Conservation (phyloP, 352 stramenopile genomes). For the Aphanomyces astaci region DNA sequence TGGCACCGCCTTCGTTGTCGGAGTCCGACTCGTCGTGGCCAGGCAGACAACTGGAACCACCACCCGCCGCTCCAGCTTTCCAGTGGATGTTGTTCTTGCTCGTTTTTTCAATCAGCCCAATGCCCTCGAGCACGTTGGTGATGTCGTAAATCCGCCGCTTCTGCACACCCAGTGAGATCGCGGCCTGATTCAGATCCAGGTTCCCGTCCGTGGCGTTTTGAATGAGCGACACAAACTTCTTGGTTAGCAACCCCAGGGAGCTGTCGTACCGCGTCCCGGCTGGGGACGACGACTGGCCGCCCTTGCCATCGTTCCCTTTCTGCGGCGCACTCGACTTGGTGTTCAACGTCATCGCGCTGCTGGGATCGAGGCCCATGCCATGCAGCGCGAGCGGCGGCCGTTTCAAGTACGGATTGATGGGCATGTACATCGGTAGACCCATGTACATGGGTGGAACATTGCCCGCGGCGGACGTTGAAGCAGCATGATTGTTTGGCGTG, state of each 20-base stretch:
- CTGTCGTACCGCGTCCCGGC: constrained; percentile 90
- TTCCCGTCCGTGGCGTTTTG: constrained; percentile 79
- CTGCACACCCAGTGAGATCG: constrained; percentile 67
- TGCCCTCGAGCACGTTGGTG: constrained; percentile 97
- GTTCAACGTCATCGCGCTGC: neutral
- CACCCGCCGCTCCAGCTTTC: constrained; percentile 68
- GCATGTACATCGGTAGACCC: constrained; percentile 20
- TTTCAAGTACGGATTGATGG: constrained; percentile 22
- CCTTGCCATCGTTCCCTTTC: constrained; percentile 11
- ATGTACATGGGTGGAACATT: constrained; percentile 16
- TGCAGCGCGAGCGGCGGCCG: neutral
- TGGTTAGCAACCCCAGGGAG: constrained; percentile 92
- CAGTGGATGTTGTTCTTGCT: constrained; percentile 98
- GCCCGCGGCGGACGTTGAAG: neutral
- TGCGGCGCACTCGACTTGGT: neutral
- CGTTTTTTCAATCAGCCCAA: constrained; percentile 95
- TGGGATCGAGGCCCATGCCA: neutral
- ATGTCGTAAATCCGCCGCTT: constrained; percentile 99
- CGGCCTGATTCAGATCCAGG: constrained; percentile 93
- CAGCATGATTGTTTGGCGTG: neutral
- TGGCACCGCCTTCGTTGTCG: neutral
- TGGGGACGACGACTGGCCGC: constrained; percentile 27
- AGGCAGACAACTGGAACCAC: constrained; percentile 42
- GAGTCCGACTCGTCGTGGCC: constrained; percentile 48
- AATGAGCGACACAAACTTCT: constrained; percentile 96